Evolutionary conservation across 2,329 filamentous ascomycete species (phyloP).

Genomic region (Clathrospora elynae): DNA sequence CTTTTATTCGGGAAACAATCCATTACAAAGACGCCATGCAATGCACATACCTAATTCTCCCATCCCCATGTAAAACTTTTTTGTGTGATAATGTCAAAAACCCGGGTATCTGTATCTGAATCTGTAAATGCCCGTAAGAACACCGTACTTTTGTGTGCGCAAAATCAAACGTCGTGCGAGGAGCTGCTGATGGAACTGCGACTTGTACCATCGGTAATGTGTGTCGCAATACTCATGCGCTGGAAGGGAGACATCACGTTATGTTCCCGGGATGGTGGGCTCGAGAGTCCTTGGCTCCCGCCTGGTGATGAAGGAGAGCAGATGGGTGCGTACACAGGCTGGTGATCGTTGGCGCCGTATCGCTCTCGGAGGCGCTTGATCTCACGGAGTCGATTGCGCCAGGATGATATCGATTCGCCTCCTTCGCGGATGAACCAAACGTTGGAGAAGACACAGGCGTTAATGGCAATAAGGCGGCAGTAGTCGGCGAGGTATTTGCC

Average conservation of each 20-base stretch:
- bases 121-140: constrained; percentile 9
- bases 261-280: constrained; percentile 37
- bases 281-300: constrained; percentile 29
- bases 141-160: constrained; percentile 6
- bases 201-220: constrained; percentile 45
- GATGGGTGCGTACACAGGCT: constrained; percentile 16
- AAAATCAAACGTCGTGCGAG: constrained; percentile 35
- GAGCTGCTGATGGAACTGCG: constrained; percentile 46
- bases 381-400: constrained; percentile 83
- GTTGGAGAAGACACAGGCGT: constrained; percentile 88
- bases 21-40: constrained; percentile 8
- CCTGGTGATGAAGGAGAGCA: constrained; percentile 32
- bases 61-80: constrained; percentile 15
- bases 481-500: constrained; percentile 81
- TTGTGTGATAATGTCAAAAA: constrained; percentile 6
- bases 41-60: constrained; percentile 2
- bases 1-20: constrained; percentile 5
- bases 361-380: constrained; percentile 80
- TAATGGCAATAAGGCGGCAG: constrained; percentile 85
- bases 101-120: constrained; percentile 12
- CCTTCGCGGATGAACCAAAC: constrained; percentile 83
- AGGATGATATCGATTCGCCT: constrained; percentile 84
- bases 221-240: constrained; percentile 44
- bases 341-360: constrained; percentile 29
- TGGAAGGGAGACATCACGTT: constrained; percentile 40